Evolutionary conservation across 2,329 filamentous ascomycete species (phyloP).

Genomic region (Paecilomyces dactylethromorphus): DNA sequence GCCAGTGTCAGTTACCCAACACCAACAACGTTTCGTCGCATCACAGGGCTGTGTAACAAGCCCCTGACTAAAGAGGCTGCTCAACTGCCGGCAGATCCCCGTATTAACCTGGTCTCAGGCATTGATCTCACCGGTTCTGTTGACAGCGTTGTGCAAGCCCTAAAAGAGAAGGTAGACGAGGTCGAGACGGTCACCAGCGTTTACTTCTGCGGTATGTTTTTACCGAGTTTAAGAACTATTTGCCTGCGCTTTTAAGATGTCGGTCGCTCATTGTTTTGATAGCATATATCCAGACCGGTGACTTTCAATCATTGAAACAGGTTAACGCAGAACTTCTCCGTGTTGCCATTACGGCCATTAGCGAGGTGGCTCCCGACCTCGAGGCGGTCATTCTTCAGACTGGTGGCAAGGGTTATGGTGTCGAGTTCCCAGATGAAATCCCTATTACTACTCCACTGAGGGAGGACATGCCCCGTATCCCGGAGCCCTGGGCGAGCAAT

Average conservation of each 20-base stretch:
- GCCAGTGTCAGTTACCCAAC: constrained; percentile 27
- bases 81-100: constrained; percentile 22
- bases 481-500: constrained; percentile 15
- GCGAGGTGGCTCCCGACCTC: constrained; percentile 16
- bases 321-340: constrained; percentile 31
- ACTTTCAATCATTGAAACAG: constrained; percentile 11
- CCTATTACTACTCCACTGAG: constrained; percentile 18
- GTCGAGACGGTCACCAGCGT: constrained; percentile 32
- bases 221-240: not conserved
- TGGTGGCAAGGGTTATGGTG: constrained; percentile 34
- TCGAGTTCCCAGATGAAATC: constrained; percentile 26
- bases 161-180: constrained; percentile 28
- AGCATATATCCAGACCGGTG: constrained; percentile 13
- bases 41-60: constrained; percentile 31
- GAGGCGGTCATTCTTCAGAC: constrained; percentile 27
- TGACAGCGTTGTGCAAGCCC: constrained; percentile 13
- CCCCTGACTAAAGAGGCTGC: constrained; percentile 20
- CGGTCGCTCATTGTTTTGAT: not conserved
- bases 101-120: constrained; percentile 31
- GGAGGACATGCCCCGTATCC: constrained; percentile 19
- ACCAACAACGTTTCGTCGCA: constrained; percentile 19
- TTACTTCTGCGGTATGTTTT: constrained; percentile 28
- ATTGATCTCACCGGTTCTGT: constrained; percentile 23
- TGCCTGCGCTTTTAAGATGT: not conserved
- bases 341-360: constrained; percentile 25